Base-by-base conservation (phyloP, 371 early-diverging fungal genomes). In the Mucor velutinosus region DNA sequence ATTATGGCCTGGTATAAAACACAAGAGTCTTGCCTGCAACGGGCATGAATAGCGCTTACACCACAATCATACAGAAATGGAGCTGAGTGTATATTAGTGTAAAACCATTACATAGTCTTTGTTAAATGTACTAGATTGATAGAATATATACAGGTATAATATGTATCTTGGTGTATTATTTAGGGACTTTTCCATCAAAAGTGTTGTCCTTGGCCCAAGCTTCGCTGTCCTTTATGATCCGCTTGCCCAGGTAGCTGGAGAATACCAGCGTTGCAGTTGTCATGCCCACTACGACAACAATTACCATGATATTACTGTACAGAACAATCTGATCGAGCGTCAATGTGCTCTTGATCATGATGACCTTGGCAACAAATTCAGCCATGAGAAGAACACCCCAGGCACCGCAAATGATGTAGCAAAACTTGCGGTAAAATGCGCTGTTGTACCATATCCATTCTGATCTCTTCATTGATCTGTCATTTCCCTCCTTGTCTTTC, bases 301-400 rank as follows among this genome's bases (percentile, higher is more conserved):
- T 58, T 3, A 78, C 41, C 19, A 78, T 71, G 14, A 81, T 72
- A 43, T 76, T 81, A 27, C 79, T 75, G 25, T 66, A 72, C n/a
- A 78, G 58, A 15, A 76, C 67, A 25, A 81, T 58, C 5, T 73
- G 67, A 39, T 78, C 74, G 6, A 70, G 47, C 14, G 67, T 41
- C 45, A 76, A 35, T 2, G 45, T 37, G 56, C 73, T 74, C 29
- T 71, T 27, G 33, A 78, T 73, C 76, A 82, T 75, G 29, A 78
- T 63, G 12, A 82, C 58, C 53, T 72, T 76, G 55, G 73, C 64
- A 27, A 73, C 51, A 69, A 79, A 82, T 53, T 82, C 83, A 19
- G 65, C 58, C 70, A 82, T 63, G 17, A 82, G 60, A 23, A 67
- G 58, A 25, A 70, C 47, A 11, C 70, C 74, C 83, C 83, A 82